These are phyloP conservation scores for Ganoderma lingzhi DNA, from an alignment of 1,284 basidiomycete species.

Conservation along the genomic window DNA sequence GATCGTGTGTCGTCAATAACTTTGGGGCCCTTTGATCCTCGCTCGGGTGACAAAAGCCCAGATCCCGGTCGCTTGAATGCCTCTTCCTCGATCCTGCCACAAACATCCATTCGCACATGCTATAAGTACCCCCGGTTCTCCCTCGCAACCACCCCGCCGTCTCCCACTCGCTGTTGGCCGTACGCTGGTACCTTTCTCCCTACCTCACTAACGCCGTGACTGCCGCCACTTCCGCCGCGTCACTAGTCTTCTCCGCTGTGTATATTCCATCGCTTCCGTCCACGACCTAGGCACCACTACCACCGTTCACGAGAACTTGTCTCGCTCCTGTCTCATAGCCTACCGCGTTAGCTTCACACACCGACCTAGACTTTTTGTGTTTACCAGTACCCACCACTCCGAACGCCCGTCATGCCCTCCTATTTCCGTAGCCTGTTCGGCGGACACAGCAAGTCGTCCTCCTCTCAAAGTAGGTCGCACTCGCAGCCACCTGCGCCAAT, in stretches of 20 bases:
- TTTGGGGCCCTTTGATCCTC: conserved; percentile 31
- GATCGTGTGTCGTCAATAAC: conserved; percentile 20
- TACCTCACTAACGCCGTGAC: conserved; percentile 13
- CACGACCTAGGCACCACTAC: conserved; percentile 6
- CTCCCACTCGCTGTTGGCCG: conserved; percentile 27
- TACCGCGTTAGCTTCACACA: conserved; percentile 5
- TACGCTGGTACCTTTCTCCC: conserved; percentile 21
- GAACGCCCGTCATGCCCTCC: conserved; percentile 42
- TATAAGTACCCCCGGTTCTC: conserved; percentile 27
- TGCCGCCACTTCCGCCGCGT: conserved; percentile 11
- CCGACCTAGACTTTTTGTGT: conserved; percentile 6
- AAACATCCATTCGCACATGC: conserved; percentile 21
- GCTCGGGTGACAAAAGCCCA: conserved; percentile 35
- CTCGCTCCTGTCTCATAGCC: conserved; percentile 3
- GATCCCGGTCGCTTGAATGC: conserved; percentile 32
- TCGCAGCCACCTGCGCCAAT: conserved; percentile 35
- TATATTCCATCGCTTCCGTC: conserved; percentile 23
- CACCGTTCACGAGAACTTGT: not conserved
- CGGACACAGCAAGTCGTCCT: conserved; percentile 33
- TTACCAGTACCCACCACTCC: conserved; percentile 8
- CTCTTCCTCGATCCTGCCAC: conserved; percentile 23
- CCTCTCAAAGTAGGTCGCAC: conserved; percentile 39
- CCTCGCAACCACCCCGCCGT: conserved; percentile 28
- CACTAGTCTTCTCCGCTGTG: conserved; percentile 24
- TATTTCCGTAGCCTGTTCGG: conserved; percentile 49